Percentiles rank a stretch among this genome's conserved stretches.
Evolutionary conservation across 129 eudicot species (phyloP).

Genomic region (Flaveria sonorensis): DNA sequence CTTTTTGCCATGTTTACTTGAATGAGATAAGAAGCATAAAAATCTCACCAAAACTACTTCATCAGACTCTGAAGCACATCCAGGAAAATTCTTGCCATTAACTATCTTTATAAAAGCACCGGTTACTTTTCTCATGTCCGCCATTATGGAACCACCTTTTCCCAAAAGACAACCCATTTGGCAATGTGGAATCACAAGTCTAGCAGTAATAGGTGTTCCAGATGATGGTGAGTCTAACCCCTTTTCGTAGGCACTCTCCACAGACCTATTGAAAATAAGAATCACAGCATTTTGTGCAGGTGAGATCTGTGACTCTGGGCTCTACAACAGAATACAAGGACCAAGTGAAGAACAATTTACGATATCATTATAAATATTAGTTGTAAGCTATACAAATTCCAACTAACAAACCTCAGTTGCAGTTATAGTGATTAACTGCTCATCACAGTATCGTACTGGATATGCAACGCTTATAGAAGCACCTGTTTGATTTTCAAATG

Average conservation of each 20-base stretch:
- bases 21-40: constrained; percentile 21
- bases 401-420: constrained; percentile 69
- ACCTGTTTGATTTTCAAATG: constrained; percentile 60
- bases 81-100: constrained; percentile 53
- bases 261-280: constrained; percentile 54
- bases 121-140: constrained; percentile 77
- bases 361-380: constrained; percentile 3
- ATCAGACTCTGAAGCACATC: constrained; percentile 52
- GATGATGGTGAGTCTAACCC: constrained; percentile 46
- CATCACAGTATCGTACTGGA: constrained; percentile 40
- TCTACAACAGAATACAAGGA: constrained; percentile 42
- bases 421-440: constrained; percentile 59
- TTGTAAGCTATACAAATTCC: constrained; percentile 15
- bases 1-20: neutral
- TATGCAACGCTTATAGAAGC: constrained; percentile 49
- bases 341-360: neutral
- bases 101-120: constrained; percentile 59
- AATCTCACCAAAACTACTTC: constrained; percentile 70
- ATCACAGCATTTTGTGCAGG: constrained; percentile 74
- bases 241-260: constrained; percentile 48
- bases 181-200: constrained; percentile 46
- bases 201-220: constrained; percentile 46
- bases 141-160: constrained; percentile 69
- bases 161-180: constrained; percentile 87
- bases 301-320: constrained; percentile 59